Base-by-base conservation (phyloP, 202 grass and related monocot genomes). In the Carex arenaria region DNA sequence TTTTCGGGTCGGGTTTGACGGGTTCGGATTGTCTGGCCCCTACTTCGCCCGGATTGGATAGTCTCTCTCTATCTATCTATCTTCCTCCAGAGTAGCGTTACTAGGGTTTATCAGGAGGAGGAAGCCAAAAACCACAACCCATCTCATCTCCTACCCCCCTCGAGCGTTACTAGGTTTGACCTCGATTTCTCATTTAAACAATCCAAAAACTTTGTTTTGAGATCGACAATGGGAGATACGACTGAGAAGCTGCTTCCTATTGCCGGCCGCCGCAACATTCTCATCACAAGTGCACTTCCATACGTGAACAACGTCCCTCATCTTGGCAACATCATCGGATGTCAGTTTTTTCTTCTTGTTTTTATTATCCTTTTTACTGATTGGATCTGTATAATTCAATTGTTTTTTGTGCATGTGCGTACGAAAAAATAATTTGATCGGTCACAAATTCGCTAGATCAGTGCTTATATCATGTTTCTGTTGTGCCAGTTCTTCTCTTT, bases 291-390 rank as follows among this genome's bases (percentile, higher is more conserved):
- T 73, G 94, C 94, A 47, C 85, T 93, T 57, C 94, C 91, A 26
- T 97, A 93, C 79, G 94, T 97, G 10, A 93, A 93, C 91, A 97
- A 97, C 82, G 94, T 97, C 31, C 94, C 94, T 19, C 94, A 97
- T 81, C 89, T 97, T 17, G 94, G 94, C 79, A 97, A 97, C 86
- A 90, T 97, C 74, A 88, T 97, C 69, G 94, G 94, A 83, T 97
- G 93, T 87, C 65, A 90, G 43, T 54, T 26, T 9, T 75, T 73
- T 73, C 18, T 45, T 45, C 65, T 86, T 32, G 23, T 67, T n/a
- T 80, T 23, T 11, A 38, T 80, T 30, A 40, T 62, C 18, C 67
- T 18, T 47, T 68, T 68, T 19, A 56, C 52, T n/a, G 1, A 59
- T 77, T 59, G 19, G 52, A 77, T 77, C 73, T 18, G 28, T 38